These are phyloP conservation scores for Mortierella sp. DNA, from an alignment of 371 early-diverging fungal genomes.

Conservation along the genomic window DNA sequence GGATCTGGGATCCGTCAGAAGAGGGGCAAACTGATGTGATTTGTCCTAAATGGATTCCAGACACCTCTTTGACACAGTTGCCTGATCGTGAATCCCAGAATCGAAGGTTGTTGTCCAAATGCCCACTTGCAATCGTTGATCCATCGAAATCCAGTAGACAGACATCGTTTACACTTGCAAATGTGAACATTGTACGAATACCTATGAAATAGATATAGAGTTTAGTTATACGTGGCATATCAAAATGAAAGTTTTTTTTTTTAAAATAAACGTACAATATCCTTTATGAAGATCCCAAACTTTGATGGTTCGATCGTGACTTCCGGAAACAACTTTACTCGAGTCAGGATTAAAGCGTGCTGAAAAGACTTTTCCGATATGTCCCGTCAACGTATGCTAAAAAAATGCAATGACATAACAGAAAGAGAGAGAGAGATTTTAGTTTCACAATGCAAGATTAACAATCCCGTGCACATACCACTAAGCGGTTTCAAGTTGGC, in stretches of 20 bases:
- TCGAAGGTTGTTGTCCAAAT: conserved; percentile 91
- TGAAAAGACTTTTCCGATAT: conserved; percentile 92
- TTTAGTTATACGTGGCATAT: neutral
- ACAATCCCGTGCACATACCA: neutral
- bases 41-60: conserved; percentile 88
- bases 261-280: conserved; percentile 69
- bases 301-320: conserved; percentile 96
- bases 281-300: conserved; percentile 95
- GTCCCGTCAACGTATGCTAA: conserved; percentile 96
- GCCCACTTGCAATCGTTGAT: conserved; percentile 89
- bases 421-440: neutral
- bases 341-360: conserved; percentile 88
- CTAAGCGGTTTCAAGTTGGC: neutral
- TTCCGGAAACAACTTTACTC: conserved; percentile 88
- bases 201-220: conserved; percentile 57
- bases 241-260: neutral
- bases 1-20: conserved; percentile 78
- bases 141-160: conserved; percentile 88
- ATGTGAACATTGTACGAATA: conserved; percentile 89
- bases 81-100: conserved; percentile 93
- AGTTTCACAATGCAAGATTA: too few species aligned
- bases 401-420: neutral
- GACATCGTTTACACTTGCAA: conserved; percentile 95
- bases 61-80: conserved; percentile 84
- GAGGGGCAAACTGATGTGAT: conserved; percentile 87